Base-by-base conservation (phyloP, 768 basidiomycete genomes). In the Amanita polypyramis region DNA sequence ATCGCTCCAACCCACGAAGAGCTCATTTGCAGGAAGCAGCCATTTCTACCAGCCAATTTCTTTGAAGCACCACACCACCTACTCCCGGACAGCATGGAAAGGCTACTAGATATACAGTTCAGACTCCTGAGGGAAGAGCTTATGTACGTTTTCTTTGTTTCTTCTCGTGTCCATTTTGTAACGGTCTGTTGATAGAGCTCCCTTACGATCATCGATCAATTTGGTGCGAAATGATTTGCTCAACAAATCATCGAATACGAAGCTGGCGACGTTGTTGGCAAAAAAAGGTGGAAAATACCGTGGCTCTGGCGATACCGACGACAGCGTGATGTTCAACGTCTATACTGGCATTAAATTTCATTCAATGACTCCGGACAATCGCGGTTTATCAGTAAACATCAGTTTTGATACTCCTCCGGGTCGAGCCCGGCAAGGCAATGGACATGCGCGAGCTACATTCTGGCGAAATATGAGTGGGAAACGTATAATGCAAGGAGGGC, bases 91-190 rank as follows among this genome's bases (percentile, higher is more conserved):
- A 77, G 76, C 19, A 85, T 88, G 75, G 72, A 82, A 47, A 67
- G 79, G 6, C 65, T 81, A 17, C 63, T 87, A 9, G 87, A 90
- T 49, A 74, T 82, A 3, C 84, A 89, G 53, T 89, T 84, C 60
- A 76, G 86, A 29, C 69, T 88, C 0, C 63, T 89, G 30, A 68
- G 86, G 32, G 86, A 87, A 53, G 86, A 89, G 48, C 62, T 83
- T 14, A 82, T 73, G 76, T 82, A 55, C 19, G 76, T 58, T 5
- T 29, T 19, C 48, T 10, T 46, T 36, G 47, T 20, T 51, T 12
- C 4, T 17, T n/a, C 1, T 2, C 3, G 38, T 38, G 5, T 33
- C 35, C n/a, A 15, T 5, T 41, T 40, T 36, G 23, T 30, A 52
- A 30, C 37, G 8, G 20, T 35, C 21, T 29, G 3, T 12, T 32